These are phyloP conservation scores for Clarireedia monteithiana DNA, from an alignment of 2,329 filamentous ascomycete species.

Conservation along the genomic window DNA sequence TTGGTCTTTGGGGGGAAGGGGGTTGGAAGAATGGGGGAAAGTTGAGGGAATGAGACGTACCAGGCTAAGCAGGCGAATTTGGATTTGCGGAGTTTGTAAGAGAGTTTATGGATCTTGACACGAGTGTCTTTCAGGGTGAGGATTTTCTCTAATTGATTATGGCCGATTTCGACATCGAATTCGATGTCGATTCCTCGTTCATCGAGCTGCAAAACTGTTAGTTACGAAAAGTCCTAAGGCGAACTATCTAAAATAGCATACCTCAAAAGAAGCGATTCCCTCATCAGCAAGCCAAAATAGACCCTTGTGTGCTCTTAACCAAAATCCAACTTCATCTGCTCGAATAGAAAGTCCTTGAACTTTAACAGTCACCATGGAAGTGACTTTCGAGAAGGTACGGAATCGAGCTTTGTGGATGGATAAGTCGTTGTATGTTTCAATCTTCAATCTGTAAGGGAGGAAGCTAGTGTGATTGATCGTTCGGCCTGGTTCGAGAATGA, in stretches of 20 bases:
- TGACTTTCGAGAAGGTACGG: conserved; percentile 54
- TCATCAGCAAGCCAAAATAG: conserved; percentile 70
- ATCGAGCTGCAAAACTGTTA: conserved; percentile 47
- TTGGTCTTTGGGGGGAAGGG: not conserved
- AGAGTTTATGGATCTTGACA: conserved; percentile 79
- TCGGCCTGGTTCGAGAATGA: conserved; percentile 80
- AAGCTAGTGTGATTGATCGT: conserved; percentile 85
- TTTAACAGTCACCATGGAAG: conserved; percentile 68
- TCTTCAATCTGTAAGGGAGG: conserved; percentile 72
- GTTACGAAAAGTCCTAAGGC: not conserved
- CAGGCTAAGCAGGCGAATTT: conserved; percentile 73
- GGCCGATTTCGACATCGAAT: conserved; percentile 75
- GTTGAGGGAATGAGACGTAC: conserved; percentile 25
- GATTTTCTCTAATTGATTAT: conserved; percentile 71
- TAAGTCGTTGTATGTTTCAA: conserved; percentile 80
- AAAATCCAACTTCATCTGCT: conserved; percentile 84
- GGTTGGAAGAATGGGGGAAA: not conserved
- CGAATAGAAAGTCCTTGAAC: conserved; percentile 76
- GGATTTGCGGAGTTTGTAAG: conserved; percentile 67
- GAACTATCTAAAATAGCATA: not conserved
- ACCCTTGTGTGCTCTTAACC: conserved; percentile 71
- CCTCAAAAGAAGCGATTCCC: conserved; percentile 74
- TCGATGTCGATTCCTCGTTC: conserved; percentile 81
- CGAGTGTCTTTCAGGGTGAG: conserved; percentile 67
- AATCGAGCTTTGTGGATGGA: conserved; percentile 74